Evolutionary conservation across 768 basidiomycete genomes (phyloP), one percentile per base, ranked within the genome.

Genomic region (Amanita rimosa): DNA sequence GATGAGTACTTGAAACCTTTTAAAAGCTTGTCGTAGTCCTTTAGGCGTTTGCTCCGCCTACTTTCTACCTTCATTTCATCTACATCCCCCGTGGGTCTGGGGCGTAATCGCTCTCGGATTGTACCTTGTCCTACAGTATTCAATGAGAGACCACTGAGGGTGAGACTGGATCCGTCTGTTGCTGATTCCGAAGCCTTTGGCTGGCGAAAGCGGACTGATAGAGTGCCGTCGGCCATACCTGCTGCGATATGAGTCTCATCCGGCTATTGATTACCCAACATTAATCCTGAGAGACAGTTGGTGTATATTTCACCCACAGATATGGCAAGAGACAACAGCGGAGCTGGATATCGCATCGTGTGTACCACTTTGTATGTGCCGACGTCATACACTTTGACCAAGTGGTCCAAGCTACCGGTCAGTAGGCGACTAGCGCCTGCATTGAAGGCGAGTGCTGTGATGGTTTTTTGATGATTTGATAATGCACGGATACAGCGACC

Each of bases 351-450:
- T 39, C 96, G 83, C 91, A 99, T 98, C 3, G 96, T 97, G 59
- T 99, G 96, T 11, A 96, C 82, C 31, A 99, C 96, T 58, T 88
- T 87, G 72, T 95, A 97, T 13, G 80, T 80, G 60, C 85, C 79
- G 33, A 94, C 81, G 64, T 98, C 95, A 67, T 98, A 99, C 29
- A 97, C 94, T 67, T 99, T 99, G 50, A 98, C 90, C 86, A 99
- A 87, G 56, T 95, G 93, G 62, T 99, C 96, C 53, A 99, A 70
- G 37, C 88, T 81, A 26, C 92, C 96, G 0, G 90, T 91, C 40
- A 99, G 70, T 2, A 98, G 74, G 33, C 93, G 77, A 55, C 79
- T 78, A 22, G 85, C 81, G 44, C 71, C 75, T 26, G 84, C 60
- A 60, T 91, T 83, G 63, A 94, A 91, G 1, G 90, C 70, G 37